Base-by-base conservation (phyloP, 78 protist genomes). In the Dictyostelium firmibasis region DNA sequence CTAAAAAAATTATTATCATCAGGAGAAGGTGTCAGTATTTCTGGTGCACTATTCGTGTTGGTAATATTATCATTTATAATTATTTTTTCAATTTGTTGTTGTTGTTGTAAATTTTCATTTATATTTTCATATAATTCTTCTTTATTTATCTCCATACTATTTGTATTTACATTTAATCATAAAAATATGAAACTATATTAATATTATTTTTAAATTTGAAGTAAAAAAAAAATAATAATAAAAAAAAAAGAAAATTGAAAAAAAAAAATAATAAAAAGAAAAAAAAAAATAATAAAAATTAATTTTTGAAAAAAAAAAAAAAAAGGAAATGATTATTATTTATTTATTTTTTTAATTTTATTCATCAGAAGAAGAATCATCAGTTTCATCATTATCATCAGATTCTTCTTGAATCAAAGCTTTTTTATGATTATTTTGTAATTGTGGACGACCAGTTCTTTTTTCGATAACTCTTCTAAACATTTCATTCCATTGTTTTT, bases 401-500 rank as follows among this genome's bases (percentile, higher is more conserved):
- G 16, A 25, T 62, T 62, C 75, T 27, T 67, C 75, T 27, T 27
- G 14, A 3, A 8, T 67, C 3, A 13, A 4, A 9, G 23, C 14
- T 11, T 27, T 67, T 3, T 64, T 64, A 25, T 64, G 14, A 53
- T 53, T 62, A 25, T 23, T 67, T 11, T 27, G 33, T 27, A 25
- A 29, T 67, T 67, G 75, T 27, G 31, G 31, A 27, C 4, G 23
- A 67, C 75, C 75, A 67, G 6, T 6, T 75, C 47, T 75, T 18
- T 75, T 43, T 81, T 57, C 38, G 2, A 86, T 60, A 27, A 60
- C 0, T 62, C 31, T n/a, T 29, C 3, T 38, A 16, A 88, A 60
- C 6, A 13, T 25, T n/a, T 79, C 31, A 16, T 96, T 81, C 92
- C 92, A 96, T 64, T 93, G 76, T 25, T 69, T 64, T 50, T 81